Evolutionary conservation across 129 eudicot species (phyloP), one percentile per base, ranked within the genome.

Genomic region (Dittrichia graveolens): DNA sequence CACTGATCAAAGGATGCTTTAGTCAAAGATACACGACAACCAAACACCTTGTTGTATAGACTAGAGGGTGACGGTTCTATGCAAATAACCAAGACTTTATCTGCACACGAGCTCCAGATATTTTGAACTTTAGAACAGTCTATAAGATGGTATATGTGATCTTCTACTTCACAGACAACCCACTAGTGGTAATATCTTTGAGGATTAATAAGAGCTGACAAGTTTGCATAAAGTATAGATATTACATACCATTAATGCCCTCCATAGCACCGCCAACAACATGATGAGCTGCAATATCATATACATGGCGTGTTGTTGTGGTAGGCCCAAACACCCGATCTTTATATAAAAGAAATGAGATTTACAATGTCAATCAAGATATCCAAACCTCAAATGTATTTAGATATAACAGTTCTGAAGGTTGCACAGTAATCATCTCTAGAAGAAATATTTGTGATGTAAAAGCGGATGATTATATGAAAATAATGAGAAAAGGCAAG

Each of bases 261-360:
- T 88, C 99, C 97, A 95, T 95, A 47, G 97, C 85, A 85, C 97
- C 97, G 57, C 89, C 79, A 54, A 95, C 83, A 75, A 91, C 92
- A 80, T 88, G 97, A 67, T 91, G 99, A 61, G 99, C 96, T 56
- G 97, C 99, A 81, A 86, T 80, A 85, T 95, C 99, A 70, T 95
- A 91, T 8, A 95, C 97, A 81, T 91, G 99, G 40, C 96, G 92
- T 73, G 99, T 95, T 60, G 99, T 95, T 71, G 99, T 95, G 14
- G 99, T 91, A 46, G 99, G 99, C 60, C 99, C 99, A 83, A 95
- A 95, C 59, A 95, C 99, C 69, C 94, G 84, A 87, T 95, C 99
- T 95, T 57, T 46, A 57, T 35, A 43, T n/a, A 44, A 71, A 39
- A 73, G 45, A 58, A 45, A 6, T 65, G 57, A 67, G 40, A 18